Evolutionary conservation across 768 basidiomycete species (phyloP).

Genomic region (Lactarius deliciosus): DNA sequence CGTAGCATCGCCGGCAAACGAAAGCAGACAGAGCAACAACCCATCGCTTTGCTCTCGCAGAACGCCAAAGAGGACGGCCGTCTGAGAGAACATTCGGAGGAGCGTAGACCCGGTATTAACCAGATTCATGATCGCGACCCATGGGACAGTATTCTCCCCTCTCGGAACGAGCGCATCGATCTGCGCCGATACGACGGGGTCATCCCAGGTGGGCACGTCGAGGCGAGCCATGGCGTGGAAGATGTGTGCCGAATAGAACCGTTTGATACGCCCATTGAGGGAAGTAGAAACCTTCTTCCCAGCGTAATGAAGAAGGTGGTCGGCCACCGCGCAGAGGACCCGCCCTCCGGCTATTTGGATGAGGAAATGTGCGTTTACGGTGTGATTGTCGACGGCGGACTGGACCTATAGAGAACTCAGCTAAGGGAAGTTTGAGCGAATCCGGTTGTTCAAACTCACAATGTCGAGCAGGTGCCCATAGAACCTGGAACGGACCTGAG

Average conservation of each 20-base stretch:
- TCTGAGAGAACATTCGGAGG: constrained; percentile 55
- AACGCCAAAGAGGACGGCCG: constrained; percentile 58
- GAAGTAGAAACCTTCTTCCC: constrained; percentile 44
- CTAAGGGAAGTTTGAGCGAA: background rate
- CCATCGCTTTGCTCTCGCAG: constrained; percentile 67
- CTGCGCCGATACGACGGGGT: constrained; percentile 63
- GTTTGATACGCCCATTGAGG: constrained; percentile 60
- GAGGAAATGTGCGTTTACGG: constrained; percentile 21
- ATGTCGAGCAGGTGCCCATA: constrained; percentile 22
- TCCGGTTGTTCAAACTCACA: constrained; percentile 29
- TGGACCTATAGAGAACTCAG: constrained; percentile 16
- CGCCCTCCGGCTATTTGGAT: constrained; percentile 45
- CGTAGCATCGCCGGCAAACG: constrained; percentile 51
- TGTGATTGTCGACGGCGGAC: constrained; percentile 25
- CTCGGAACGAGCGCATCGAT: constrained; percentile 52
- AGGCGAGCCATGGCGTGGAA: constrained; percentile 68
- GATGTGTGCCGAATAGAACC: constrained; percentile 59
- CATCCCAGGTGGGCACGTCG: constrained; percentile 74
- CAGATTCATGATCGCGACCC: constrained; percentile 52
- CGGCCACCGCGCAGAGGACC: constrained; percentile 48
- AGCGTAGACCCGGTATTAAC: constrained; percentile 44
- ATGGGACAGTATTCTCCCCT: constrained; percentile 49
- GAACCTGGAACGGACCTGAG: constrained; percentile 11
- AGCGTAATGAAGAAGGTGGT: constrained; percentile 45
- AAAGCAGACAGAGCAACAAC: constrained; percentile 54